Evolutionary conservation across 2,329 filamentous ascomycete genomes (phyloP).

Genomic region (Bipolaris bicolor): DNA sequence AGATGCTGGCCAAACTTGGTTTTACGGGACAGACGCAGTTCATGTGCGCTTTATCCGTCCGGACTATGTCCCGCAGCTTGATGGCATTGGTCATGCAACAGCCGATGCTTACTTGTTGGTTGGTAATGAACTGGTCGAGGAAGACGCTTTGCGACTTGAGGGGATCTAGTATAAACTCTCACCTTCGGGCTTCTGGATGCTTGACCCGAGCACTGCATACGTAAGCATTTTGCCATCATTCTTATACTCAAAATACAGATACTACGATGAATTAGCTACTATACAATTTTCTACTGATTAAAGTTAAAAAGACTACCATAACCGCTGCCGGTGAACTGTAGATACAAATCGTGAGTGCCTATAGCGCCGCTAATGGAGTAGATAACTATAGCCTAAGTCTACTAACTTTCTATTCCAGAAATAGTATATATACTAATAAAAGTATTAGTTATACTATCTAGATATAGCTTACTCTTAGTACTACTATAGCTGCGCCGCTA

Average conservation of each 20-base stretch:
- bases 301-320: conserved; percentile 19
- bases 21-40: not conserved
- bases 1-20: not conserved
- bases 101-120: not conserved
- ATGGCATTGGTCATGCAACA: not conserved
- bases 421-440: conserved; percentile 19
- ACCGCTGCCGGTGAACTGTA: conserved; percentile 20
- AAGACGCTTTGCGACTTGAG: not conserved
- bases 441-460: conserved; percentile 19
- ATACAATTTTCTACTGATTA: conserved; percentile 22
- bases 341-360: conserved; percentile 23
- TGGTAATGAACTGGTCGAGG: not conserved
- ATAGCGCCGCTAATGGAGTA: conserved; percentile 22
- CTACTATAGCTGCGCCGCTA: too few relatives aligned
- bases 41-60: not conserved
- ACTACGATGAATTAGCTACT: not conserved
- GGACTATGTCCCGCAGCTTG: not conserved
- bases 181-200: not conserved
- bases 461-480: conserved; percentile 20
- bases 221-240: too few relatives aligned
- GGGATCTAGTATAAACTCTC: not conserved
- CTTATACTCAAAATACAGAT: too few relatives aligned
- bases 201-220: not conserved
- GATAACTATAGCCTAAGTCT: conserved; percentile 18
- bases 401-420: conserved; percentile 15